A percentile compares a stretch with the other conserved stretches of the same genome.
Conservation (phyloP, 805 yeast genomes). For the Cyberlindnera suaveolens region DNA sequence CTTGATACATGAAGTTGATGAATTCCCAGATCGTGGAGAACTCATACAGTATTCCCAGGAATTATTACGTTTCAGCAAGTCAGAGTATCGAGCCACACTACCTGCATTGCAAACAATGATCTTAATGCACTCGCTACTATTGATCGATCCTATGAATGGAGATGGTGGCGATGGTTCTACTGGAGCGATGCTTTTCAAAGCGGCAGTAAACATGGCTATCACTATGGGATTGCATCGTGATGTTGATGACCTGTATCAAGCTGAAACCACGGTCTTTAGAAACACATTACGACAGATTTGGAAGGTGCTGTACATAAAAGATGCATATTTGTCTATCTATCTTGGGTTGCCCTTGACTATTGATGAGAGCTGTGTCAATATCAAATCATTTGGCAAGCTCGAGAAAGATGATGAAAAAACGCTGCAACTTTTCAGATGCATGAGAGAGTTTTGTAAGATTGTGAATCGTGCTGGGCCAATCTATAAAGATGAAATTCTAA, state of each 20-base stretch:
- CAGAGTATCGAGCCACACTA: constrained; percentile 8
- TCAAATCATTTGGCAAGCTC: background rate
- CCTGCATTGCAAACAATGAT: constrained; percentile 20
- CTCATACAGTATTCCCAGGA: constrained; percentile 10
- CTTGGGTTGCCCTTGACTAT: constrained; percentile 20
- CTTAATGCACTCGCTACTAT: constrained; percentile 10
- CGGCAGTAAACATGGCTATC: constrained; percentile 20
- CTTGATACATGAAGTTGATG: background rate
- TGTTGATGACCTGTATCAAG: constrained; percentile 13
- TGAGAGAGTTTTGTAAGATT: constrained; percentile 11
- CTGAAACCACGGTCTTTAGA: constrained; percentile 5
- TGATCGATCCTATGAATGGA: constrained; percentile 15
- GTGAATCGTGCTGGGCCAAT: constrained; percentile 4
- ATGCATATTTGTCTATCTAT: constrained; percentile 12
- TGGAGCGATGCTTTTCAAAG: constrained; percentile 9
- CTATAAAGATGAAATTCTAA: constrained; percentile 10
- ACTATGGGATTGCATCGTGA: constrained; percentile 20
- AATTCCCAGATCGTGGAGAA: constrained; percentile 12
- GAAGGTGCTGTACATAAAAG: constrained; percentile 13
- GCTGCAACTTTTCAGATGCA: constrained; percentile 2
- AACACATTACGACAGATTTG: constrained; percentile 12
- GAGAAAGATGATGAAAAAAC: background rate
- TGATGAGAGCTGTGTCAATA: constrained; percentile 11
- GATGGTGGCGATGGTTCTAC: constrained; percentile 21
- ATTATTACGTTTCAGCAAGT: constrained; percentile 12